These are phyloP conservation scores for Lolium multiflorum DNA, from an alignment of 176 grass and related monocot species.

Conservation along the genomic window DNA sequence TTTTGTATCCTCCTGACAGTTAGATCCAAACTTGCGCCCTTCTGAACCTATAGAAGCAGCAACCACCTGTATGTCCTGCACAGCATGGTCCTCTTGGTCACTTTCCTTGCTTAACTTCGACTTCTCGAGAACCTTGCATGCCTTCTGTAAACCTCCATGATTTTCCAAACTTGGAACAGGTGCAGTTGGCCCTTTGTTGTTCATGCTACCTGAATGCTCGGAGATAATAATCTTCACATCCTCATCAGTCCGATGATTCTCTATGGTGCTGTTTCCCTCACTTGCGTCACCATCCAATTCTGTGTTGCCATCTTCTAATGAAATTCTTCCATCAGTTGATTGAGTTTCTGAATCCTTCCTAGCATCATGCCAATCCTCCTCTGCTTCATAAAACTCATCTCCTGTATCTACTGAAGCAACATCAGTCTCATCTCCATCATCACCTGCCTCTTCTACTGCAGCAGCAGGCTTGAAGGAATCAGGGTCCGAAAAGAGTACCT, in stretches of 20 bases:
- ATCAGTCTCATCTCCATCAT: slow-evolving; percentile 88
- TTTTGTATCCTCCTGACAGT: slow-evolving; percentile 71
- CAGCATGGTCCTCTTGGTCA: slow-evolving; percentile 50
- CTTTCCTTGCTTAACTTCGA: slow-evolving; percentile 38
- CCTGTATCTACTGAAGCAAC: slow-evolving; percentile 76
- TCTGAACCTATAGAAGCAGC: slow-evolving; percentile 54
- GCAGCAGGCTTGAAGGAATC: slow-evolving; percentile 69
- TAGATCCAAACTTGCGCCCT: slow-evolving; percentile 46
- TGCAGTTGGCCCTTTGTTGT: slow-evolving; percentile 26
- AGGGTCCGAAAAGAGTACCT: slow-evolving; percentile 86
- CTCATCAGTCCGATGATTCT: slow-evolving; percentile 41
- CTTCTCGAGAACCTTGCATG: slow-evolving; percentile 49
- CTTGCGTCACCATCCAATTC: slow-evolving; percentile 43
- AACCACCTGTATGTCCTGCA: slow-evolving; percentile 79
- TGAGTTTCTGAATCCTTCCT: slow-evolving; percentile 76
- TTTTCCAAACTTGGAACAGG: slow-evolving; percentile 55
- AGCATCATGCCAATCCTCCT: slow-evolving; percentile 92
- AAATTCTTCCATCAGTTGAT: slow-evolving; percentile 48
- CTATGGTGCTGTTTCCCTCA: slow-evolving; percentile 41
- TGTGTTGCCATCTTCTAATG: slow-evolving; percentile 40
- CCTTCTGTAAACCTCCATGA: slow-evolving; percentile 56
- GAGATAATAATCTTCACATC: slow-evolving; percentile 58
- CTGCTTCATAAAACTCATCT: slow-evolving; percentile 96
- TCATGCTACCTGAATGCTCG: slow-evolving; percentile 44
- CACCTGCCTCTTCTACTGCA: slow-evolving; percentile 58